Evolutionary conservation across 2,329 filamentous ascomycete genomes (phyloP).

Genomic region (Purpureocillium lavendulum): DNA sequence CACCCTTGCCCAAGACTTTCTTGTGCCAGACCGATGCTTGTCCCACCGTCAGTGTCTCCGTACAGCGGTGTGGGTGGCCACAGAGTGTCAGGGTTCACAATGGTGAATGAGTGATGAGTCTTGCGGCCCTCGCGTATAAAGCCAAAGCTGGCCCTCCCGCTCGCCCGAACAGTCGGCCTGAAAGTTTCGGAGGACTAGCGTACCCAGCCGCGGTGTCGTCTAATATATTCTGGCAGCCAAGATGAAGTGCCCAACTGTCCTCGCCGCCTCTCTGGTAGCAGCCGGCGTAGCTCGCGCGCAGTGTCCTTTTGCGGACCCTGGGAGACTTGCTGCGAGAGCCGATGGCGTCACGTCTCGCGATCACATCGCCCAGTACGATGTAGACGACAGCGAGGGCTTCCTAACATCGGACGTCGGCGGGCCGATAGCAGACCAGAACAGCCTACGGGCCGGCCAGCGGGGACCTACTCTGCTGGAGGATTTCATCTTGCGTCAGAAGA

Average conservation of each 20-base stretch:
- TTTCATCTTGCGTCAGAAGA: slow-evolving; percentile 65
- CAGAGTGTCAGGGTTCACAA: too few species aligned
- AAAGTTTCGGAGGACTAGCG: too few species aligned
- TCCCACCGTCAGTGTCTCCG: too few species aligned
- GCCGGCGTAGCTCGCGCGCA: slow-evolving; percentile 17
- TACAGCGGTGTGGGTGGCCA: too few species aligned
- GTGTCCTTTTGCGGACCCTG: slow-evolving; percentile 25
- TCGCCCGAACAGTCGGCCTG: too few species aligned
- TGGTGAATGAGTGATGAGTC: too few species aligned
- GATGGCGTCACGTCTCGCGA: slow-evolving; percentile 18
- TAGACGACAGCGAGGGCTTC: slow-evolving; percentile 46
- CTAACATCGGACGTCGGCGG: slow-evolving; percentile 61
- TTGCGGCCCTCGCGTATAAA: too few species aligned
- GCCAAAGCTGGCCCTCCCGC: too few species aligned
- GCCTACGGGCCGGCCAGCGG: slow-evolving; percentile 56
- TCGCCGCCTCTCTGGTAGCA: slow-evolving; percentile 16
- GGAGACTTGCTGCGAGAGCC: slow-evolving; percentile 14
- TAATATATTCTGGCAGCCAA: not conserved
- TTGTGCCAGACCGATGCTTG: too few species aligned
- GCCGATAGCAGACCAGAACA: slow-evolving; percentile 58
- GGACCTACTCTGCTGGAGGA: slow-evolving; percentile 65
- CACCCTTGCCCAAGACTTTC: too few species aligned
- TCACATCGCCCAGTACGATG: slow-evolving; percentile 26
- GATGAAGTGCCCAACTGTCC: slow-evolving; percentile 17
- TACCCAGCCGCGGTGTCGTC: too few species aligned